Evolutionary conservation across 2,329 filamentous ascomycete genomes (phyloP).

Genomic region (Fusarium sp.): DNA sequence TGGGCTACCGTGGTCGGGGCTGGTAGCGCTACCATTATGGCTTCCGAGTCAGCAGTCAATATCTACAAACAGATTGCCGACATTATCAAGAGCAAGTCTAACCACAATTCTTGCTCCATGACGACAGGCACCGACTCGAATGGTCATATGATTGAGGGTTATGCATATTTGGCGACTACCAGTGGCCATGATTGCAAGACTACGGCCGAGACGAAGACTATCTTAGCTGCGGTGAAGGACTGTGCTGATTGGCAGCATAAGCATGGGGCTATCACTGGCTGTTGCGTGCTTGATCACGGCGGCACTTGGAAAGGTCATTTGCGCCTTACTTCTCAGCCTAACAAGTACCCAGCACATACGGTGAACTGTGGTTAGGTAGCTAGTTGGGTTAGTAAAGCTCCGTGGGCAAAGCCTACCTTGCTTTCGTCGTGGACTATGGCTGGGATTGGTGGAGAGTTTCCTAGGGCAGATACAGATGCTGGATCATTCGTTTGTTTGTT

Average conservation of each 20-base stretch:
- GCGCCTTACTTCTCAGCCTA: background rate
- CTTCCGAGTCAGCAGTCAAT: no score
- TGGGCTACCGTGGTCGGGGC: no score
- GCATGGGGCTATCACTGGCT: background rate
- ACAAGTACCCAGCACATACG: background rate
- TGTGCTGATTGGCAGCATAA: background rate
- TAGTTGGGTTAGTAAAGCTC: no score
- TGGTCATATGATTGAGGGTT: background rate
- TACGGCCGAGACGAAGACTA: background rate
- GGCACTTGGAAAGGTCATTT: background rate
- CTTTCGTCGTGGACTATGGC: background rate
- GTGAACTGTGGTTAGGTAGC: background rate
- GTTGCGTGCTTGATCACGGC: background rate
- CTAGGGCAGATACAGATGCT: fast-evolving
- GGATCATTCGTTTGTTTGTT: fast-evolving
- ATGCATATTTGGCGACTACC: background rate
- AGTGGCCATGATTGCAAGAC: background rate
- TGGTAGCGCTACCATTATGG: no score
- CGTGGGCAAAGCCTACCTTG: fast-evolving
- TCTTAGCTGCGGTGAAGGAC: background rate
- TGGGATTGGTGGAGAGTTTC: background rate
- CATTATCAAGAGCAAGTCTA: background rate
- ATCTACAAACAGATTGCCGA: no score
- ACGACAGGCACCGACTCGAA: background rate
- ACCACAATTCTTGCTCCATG: background rate